Base-by-base conservation (phyloP, 1,139 yeast genomes). In the Scheffersomyces segobiensis region DNA sequence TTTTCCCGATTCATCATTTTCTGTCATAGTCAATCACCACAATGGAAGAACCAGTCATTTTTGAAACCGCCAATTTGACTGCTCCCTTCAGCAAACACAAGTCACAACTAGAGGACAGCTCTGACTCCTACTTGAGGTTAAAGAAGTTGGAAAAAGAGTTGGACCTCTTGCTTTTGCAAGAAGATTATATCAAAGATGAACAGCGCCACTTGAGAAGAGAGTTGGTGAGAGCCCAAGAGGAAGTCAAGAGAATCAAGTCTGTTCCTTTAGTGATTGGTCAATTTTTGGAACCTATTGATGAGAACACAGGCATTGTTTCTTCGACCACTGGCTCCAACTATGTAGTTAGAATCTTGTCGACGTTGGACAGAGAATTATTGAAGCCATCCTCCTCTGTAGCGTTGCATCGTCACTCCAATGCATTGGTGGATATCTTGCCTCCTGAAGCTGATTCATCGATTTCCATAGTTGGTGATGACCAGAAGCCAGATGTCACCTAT, bases 191-290 rank as follows among this genome's bases (percentile, higher is more conserved):
- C 71, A 95, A 95, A 72, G 99, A 95, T 72, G 99, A 96, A 75
- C 98, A 93, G 72, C 96, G 98, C 71, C 97, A 93, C 75, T 83
- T 96, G 71, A 93, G 92, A 71, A 84, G 98, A 65, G 99, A 96
- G 77, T 83, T 96, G 59, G 88, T 93, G 52, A 87, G 98, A 66
- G 99, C 99, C 1, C 99, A 96, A 74, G 99, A 96, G 75, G 99
- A 96, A 75, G 99, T 95, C 54, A 95, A 95, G 75, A 86, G 98
- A 67, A 96, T 96, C 72, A 97, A 95, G 71, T 91, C 97, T 3
- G 99, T 96, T 55, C 99, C 99, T 19, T 82, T 96, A 63, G 99
- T 96, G 46, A 96, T 96, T 76, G 99, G 99, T 22, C 99, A 96
- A 77, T 96, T 96, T 68, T 81, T 96, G 67, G 99, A 96, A 74